phyloP scores from a whole-genome alignment of 306 rosid species.

The Pyrus bretschneideri region DNA sequence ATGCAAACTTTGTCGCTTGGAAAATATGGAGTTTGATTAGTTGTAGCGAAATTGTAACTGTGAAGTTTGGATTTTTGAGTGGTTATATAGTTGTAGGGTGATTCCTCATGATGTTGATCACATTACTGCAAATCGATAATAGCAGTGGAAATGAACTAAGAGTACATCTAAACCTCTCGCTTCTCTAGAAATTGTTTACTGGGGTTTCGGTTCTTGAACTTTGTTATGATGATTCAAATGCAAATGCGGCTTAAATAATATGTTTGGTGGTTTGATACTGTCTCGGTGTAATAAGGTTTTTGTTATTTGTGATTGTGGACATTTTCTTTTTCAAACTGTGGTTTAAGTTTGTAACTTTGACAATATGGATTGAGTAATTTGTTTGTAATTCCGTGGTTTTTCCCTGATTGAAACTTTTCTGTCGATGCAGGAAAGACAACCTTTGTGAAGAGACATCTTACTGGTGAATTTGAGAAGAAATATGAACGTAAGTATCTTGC shows the following conservation, averaged over 20 bases:
- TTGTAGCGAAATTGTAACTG: not conserved
- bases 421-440: constrained; percentile 63
- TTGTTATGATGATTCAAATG: not conserved
- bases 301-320: not conserved
- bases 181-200: not conserved
- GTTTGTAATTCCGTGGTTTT: not conserved
- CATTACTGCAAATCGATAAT: not conserved
- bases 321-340: not conserved
- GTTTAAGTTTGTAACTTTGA: not conserved
- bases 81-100: not conserved
- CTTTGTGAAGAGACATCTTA: constrained; percentile 71
- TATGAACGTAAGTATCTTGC: constrained; percentile 51
- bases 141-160: not conserved
- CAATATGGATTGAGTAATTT: not conserved
- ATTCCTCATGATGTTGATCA: not conserved
- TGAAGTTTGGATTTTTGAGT: not conserved
- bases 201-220: not conserved
- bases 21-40: not conserved
- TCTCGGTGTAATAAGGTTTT: not conserved
- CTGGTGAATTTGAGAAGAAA: constrained; percentile 74
- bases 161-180: not conserved
- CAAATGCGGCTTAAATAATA: not conserved
- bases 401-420: not conserved
- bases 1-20: not conserved
- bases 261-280: not conserved